Evolutionary conservation across 2,329 filamentous ascomycete genomes (phyloP), one percentile per base, ranked within the genome.

Genomic region (Trichoderma cornu-damae): DNA sequence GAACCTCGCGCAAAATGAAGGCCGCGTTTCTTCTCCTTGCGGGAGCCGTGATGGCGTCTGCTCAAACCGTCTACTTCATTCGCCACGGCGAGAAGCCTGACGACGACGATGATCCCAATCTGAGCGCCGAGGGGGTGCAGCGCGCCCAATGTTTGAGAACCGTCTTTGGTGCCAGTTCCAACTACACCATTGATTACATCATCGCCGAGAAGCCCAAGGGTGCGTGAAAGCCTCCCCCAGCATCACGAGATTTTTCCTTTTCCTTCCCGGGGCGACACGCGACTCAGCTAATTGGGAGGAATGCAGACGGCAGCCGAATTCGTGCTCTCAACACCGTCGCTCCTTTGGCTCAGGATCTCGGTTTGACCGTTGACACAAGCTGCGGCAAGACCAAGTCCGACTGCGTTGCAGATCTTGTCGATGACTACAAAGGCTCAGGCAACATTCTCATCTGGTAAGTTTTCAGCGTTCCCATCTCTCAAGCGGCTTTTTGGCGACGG

Each of bases 21-120:
- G 34, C 46, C 8, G 32, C 47, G 18, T 30, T 44, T 9, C 11
- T 58, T 9, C 42, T 58, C 8, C 28, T 58, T 14, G 5, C 42
- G 3, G 55, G 49, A 22, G 50, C 49, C 14, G 59, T 57, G 6
- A 22, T 66, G 20, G 65, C 61, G 2, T 60, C 61, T 7, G 63
- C 63, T 28, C 47, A 46, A 16, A 84, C 77, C 0, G 79, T 86
- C 30, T 86, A 84, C 65, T 70, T 86, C 7, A 86, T 86, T 66
- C 79, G 83, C 16, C 83, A 86, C 61, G 83, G 83, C 59, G 83
- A 86, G 68, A 86, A 86, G 68, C 82, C 83, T 1, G 68, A 74
- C 35, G 74, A 75, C 3, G 70, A 77, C 51, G 73, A 73, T 14
- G 71, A 61, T 14, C 50, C 44, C 35, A 82, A 81, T 2, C 71